phyloP scores from a whole-genome alignment of 2,329 filamentous ascomycete species.

The Bisporella sp. region DNA sequence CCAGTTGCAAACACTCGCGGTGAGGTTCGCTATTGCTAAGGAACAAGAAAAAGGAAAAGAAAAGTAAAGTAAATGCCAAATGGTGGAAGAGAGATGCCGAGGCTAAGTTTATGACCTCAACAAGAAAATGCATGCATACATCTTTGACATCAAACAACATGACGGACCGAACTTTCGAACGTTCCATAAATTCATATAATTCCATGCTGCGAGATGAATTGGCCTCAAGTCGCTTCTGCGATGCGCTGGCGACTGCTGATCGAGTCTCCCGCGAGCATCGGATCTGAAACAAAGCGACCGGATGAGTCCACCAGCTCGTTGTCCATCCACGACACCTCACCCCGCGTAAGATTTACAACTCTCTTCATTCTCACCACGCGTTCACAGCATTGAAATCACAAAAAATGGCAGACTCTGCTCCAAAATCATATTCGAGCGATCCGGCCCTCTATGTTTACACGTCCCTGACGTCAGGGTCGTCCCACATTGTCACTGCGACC shows the following conservation, averaged over 20 bases:
- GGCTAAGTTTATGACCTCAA: too few species aligned
- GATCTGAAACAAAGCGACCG: slow-evolving; percentile 13
- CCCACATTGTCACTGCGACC: slow-evolving; percentile 92
- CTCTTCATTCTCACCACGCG: background rate
- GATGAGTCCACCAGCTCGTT: background rate
- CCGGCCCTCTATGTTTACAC: slow-evolving; percentile 89
- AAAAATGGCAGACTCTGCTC: slow-evolving; percentile 25
- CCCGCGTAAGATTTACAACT: background rate
- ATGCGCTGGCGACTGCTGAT: slow-evolving; percentile 2
- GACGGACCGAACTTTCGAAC: too few species aligned
- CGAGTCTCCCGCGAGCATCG: slow-evolving; percentile 6
- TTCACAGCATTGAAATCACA: background rate
- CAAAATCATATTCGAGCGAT: slow-evolving; percentile 40
- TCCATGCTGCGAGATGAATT: background rate
- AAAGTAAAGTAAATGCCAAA: too few species aligned
- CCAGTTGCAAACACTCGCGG: slow-evolving; percentile 11
- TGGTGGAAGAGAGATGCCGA: too few species aligned
- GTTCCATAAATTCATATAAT: too few species aligned
- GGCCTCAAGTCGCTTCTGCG: background rate
- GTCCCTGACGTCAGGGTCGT: slow-evolving; percentile 89
- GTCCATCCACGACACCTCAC: background rate
- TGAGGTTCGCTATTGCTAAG: slow-evolving; percentile 1
- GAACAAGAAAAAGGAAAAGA: background rate
- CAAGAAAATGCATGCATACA: too few species aligned
- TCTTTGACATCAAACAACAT: too few species aligned